Evolutionary conservation across 2,329 filamentous ascomycete genomes (phyloP), one percentile per base, ranked within the genome.

Genomic region (Aspergillus brasiliensis): DNA sequence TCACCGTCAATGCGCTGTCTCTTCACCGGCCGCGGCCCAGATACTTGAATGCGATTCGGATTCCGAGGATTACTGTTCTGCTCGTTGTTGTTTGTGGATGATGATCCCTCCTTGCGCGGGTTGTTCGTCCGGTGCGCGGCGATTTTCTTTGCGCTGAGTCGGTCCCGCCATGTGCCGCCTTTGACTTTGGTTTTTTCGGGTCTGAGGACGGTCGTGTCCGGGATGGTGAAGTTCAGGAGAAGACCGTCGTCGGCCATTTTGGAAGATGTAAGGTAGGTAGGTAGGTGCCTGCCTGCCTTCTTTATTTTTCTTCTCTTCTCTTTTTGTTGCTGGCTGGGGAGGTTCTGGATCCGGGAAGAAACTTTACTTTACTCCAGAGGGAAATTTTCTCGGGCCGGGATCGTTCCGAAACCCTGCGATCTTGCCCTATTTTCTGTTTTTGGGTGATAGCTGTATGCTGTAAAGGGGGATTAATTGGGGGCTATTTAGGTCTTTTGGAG

Each of bases 211-310:
- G 81, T 84, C 62, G 81, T 84, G 65, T 91, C 87, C 27, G 86
- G 84, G 59, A 97, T 81, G 69, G 92, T 88, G 74, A 98, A 97
- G 71, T 98, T 98, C 73, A 98, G 82, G 59, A 97, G 85, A 86
- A 99, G 90, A 67, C 92, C 92, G 87, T 96, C 91, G 81, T 98
- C 93, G 54, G 91, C 91, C 93, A 98, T 97, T 42, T 55, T 67
- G 51, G 17, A 34, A 34, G 4, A 34, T 34, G 31, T 57, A 23
- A 10, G 13, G 23, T 21, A 23, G 11, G 25, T 28, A 53, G 23
- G 28, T 68, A 58, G 23, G 37, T 34, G 17, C 25, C 56, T 49
- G 56, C 15, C 21, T 34, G 53, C 40, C 53, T 28, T 34, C 8
- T 7, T n/a, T 27, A 47, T 25, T 15, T 56, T 37, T 42, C 21